These are phyloP conservation scores for Kalmanozyma brasiliensis DNA, from an alignment of 1,284 basidiomycete species.

Conservation along the genomic window DNA sequence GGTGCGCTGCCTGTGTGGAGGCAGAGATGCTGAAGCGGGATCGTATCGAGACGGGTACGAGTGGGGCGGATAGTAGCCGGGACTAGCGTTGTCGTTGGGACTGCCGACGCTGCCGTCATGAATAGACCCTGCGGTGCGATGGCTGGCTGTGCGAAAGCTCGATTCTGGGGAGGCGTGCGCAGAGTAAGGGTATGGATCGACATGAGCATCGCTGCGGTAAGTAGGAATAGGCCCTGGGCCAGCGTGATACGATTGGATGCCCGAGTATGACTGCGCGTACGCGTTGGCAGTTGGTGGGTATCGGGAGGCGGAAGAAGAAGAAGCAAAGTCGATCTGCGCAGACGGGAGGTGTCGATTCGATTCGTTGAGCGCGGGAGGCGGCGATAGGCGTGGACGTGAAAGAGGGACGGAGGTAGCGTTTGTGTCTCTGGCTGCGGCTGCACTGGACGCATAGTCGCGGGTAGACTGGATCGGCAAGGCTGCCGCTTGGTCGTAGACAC, in stretches of 20 bases:
- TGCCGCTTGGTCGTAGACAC: slow-evolving; percentile 16
- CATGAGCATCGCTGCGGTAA: slow-evolving; percentile 3
- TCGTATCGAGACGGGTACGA: slow-evolving; percentile 35
- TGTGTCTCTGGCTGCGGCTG: slow-evolving; percentile 1
- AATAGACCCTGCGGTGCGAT: slow-evolving; percentile 15
- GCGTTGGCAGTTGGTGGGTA: slow-evolving; percentile 13
- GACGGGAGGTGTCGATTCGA: slow-evolving; percentile 9
- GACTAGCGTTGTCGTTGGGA: slow-evolving; percentile 22
- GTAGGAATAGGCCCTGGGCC: neutral
- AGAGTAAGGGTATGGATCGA: slow-evolving; percentile 13
- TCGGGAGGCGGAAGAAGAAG: slow-evolving; percentile 3
- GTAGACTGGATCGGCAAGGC: slow-evolving; percentile 23
- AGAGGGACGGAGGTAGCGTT: neutral
- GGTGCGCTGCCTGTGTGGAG: slow-evolving; percentile 11
- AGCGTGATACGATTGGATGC: slow-evolving; percentile 4
- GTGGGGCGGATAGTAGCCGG: slow-evolving; percentile 23
- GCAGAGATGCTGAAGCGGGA: slow-evolving; percentile 15
- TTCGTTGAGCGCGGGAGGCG: slow-evolving; percentile 6
- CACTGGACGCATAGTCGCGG: slow-evolving; percentile 12
- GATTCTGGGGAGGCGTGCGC: slow-evolving; percentile 21
- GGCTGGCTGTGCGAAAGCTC: slow-evolving; percentile 25
- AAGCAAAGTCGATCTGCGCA: neutral
- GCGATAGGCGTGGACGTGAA: slow-evolving; percentile 16
- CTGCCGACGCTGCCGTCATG: slow-evolving; percentile 33
- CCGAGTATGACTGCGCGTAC: slow-evolving; percentile 1